Percentiles rank a stretch among this genome's conserved stretches.
Evolutionary conservation across 1,139 yeast genomes (phyloP).

Genomic region (Suhomyces bolitotheri): DNA sequence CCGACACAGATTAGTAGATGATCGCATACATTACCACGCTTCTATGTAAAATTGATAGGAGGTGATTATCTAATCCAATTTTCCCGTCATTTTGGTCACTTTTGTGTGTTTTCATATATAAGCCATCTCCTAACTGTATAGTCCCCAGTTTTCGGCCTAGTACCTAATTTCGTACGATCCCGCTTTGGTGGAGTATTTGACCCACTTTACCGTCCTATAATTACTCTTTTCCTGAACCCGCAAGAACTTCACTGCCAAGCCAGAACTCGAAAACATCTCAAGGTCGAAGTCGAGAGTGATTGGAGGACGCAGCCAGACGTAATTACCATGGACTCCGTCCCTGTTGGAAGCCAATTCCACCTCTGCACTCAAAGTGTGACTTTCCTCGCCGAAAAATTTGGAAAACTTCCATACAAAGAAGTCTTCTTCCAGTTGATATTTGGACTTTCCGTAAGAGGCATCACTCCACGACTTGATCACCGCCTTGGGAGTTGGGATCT

Average conservation of each 20-base stretch:
- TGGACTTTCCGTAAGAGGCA: constrained; percentile 64
- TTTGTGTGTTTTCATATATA: too few relatives aligned
- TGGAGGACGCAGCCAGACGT: constrained; percentile 74
- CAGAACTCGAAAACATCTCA: constrained; percentile 78
- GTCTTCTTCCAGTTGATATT: constrained; percentile 66
- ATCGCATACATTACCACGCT: too few relatives aligned
- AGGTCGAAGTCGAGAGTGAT: constrained; percentile 68
- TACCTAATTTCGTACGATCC: constrained; percentile 81
- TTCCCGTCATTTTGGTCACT: too few relatives aligned
- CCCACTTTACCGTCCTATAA: constrained; percentile 84
- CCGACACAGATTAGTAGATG: too few relatives aligned
- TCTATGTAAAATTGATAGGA: too few relatives aligned
- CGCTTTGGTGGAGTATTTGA: constrained; percentile 69
- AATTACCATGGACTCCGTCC: constrained; percentile 20
- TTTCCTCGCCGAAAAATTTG: constrained; percentile 68
- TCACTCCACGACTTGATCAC: constrained; percentile 52
- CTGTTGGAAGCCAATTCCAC: constrained; percentile 39
- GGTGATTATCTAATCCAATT: too few relatives aligned
- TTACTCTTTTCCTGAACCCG: constrained; percentile 65
- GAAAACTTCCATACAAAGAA: constrained; percentile 68
- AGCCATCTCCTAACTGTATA: too few relatives aligned
- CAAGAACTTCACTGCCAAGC: constrained; percentile 71
- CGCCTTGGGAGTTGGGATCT: constrained; percentile 71
- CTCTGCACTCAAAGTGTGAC: constrained; percentile 54
- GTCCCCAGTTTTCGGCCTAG: too few relatives aligned